Evolutionary conservation across 352 stramenopile species (phyloP).

Genomic region (Phytophthora vignae): DNA sequence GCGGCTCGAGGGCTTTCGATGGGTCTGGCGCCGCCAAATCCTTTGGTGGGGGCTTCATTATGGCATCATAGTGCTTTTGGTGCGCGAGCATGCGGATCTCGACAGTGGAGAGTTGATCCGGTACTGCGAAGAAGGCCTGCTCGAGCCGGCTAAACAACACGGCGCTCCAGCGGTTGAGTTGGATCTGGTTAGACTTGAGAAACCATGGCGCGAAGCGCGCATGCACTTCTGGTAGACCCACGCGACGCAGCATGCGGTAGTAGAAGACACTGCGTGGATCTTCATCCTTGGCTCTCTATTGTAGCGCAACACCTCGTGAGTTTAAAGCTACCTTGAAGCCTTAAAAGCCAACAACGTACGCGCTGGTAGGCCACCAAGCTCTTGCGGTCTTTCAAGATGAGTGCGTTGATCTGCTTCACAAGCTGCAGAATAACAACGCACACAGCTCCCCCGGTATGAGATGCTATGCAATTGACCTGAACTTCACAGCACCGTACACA

Average conservation of each 20-base stretch:
- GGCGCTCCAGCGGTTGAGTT: slow-evolving; percentile 73
- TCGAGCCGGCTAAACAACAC: slow-evolving; percentile 75
- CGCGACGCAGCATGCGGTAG: slow-evolving; percentile 78
- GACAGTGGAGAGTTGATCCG: slow-evolving; percentile 64
- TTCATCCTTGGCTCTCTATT: slow-evolving; percentile 69
- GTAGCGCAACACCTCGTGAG: not conserved
- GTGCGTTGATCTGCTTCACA: slow-evolving; percentile 72
- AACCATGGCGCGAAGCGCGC: slow-evolving; percentile 83
- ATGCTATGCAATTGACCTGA: not conserved
- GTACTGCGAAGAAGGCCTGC: slow-evolving; percentile 64
- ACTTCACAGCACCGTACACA: not conserved
- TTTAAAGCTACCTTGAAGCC: not conserved
- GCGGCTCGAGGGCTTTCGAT: slow-evolving; percentile 37
- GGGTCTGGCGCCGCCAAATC: slow-evolving; percentile 16
- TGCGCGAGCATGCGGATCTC: slow-evolving; percentile 70
- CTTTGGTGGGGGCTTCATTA: slow-evolving; percentile 40
- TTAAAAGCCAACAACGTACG: slow-evolving; percentile 26
- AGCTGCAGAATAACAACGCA: slow-evolving; percentile 42
- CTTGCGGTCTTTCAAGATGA: slow-evolving; percentile 72
- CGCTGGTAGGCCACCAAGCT: slow-evolving; percentile 55
- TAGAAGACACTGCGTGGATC: slow-evolving; percentile 78
- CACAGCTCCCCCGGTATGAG: not conserved
- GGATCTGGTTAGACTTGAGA: slow-evolving; percentile 77
- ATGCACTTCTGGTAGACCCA: slow-evolving; percentile 75
- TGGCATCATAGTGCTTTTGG: slow-evolving; percentile 49